Evolutionary conservation across 116 monocot genomes (phyloP).

Genomic region (Iris pallida): DNA sequence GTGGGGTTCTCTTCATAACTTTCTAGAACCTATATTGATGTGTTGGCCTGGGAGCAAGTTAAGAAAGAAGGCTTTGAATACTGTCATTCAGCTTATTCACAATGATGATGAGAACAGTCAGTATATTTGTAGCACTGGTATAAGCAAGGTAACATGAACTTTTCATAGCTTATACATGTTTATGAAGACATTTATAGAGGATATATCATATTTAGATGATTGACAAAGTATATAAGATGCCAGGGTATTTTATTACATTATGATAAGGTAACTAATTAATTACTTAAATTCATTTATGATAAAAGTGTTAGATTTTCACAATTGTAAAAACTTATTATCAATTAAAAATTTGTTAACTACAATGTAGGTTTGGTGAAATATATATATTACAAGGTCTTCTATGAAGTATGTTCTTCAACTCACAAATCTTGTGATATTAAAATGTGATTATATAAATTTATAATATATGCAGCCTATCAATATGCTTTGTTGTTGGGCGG

Average conservation of each 20-base stretch:
- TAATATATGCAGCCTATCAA: constrained; percentile 30
- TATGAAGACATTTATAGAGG: background rate
- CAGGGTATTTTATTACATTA: background rate
- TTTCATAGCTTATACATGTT: background rate
- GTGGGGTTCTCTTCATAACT: constrained; percentile 43
- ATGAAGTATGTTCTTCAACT: too few species aligned
- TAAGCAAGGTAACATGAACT: constrained; percentile 51
- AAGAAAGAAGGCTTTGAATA: constrained; percentile 42
- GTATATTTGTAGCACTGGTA: constrained; percentile 49
- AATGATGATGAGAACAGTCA: constrained; percentile 53
- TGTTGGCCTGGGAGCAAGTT: constrained; percentile 41
- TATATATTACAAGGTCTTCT: too few species aligned
- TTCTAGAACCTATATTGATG: constrained; percentile 48
- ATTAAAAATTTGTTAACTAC: too few species aligned
- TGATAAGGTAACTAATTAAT: background rate
- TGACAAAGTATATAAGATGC: background rate
- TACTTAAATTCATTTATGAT: background rate
- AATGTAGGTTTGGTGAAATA: too few species aligned
- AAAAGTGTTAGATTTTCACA: too few species aligned
- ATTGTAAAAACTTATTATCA: too few species aligned
- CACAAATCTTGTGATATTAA: too few species aligned
- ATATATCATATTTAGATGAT: background rate
- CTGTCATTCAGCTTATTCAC: constrained; percentile 44
- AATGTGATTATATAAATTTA: background rate
- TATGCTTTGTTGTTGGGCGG: constrained; percentile 55